phyloP scores from a whole-genome alignment of 1,139 yeast species.

The Sugiyamaella sp. region DNA sequence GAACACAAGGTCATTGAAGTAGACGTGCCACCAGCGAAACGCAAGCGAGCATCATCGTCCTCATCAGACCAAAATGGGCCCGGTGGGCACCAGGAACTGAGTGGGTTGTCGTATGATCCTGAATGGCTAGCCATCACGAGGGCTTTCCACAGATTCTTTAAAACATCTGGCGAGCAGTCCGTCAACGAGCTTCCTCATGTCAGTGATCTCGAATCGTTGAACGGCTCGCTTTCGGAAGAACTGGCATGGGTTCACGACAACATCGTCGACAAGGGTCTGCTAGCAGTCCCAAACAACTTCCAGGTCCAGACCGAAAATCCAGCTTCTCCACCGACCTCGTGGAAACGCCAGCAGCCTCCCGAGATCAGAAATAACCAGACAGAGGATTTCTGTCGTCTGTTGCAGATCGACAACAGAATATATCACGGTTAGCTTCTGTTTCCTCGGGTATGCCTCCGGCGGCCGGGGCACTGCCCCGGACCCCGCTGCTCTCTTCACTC shows the following conservation, averaged over 20 bases:
- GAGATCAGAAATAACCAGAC: slow-evolving; percentile 34
- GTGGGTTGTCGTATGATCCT: slow-evolving; percentile 40
- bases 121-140: slow-evolving; percentile 46
- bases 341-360: slow-evolving; percentile 26
- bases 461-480: no score
- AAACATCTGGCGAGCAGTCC: slow-evolving; percentile 16
- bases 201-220: slow-evolving; percentile 20
- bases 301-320: slow-evolving; percentile 18
- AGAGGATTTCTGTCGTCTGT: slow-evolving; percentile 30
- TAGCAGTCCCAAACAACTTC: slow-evolving; percentile 28
- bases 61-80: neutral
- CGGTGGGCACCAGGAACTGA: neutral
- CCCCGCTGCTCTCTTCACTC: no score
- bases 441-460: no score
- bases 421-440: slow-evolving; percentile 11
- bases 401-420: slow-evolving; percentile 24
- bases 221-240: slow-evolving; percentile 30
- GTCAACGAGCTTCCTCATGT: slow-evolving; percentile 13
- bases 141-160: slow-evolving; percentile 34
- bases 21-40: slow-evolving; percentile 28
- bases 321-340: slow-evolving; percentile 5
- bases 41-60: slow-evolving; percentile 18
- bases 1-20: slow-evolving; percentile 47
- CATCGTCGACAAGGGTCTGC: slow-evolving; percentile 28
- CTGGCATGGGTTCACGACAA: slow-evolving; percentile 40